Evolutionary conservation across 352 stramenopile species (phyloP).

Genomic region (Phytophthora litchii): DNA sequence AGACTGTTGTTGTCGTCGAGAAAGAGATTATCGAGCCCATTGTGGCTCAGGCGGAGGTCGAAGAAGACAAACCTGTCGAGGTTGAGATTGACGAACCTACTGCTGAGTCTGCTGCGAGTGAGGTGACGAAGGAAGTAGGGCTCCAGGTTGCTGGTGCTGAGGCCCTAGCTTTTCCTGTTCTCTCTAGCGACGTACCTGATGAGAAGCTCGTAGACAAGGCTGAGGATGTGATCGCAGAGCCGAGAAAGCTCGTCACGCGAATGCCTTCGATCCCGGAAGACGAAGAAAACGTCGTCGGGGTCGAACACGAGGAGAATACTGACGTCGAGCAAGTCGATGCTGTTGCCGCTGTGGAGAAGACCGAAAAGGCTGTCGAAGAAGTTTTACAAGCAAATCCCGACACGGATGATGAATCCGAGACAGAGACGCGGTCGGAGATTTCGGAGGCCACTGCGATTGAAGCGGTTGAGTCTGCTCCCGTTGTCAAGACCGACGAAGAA

Average conservation of each 20-base stretch:
- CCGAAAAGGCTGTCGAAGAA: not conserved
- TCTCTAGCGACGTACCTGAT: not conserved
- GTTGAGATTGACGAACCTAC: constrained; percentile 2
- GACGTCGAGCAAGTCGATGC: no score
- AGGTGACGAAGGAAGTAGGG: not conserved
- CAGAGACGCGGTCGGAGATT: constrained; percentile 32
- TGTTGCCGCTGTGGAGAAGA: not conserved
- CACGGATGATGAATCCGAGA: constrained; percentile 22
- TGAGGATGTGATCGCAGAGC: constrained; percentile 10
- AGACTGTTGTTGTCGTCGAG: constrained; percentile 5
- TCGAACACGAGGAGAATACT: constrained; percentile 4
- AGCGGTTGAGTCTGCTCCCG: constrained; percentile 3
- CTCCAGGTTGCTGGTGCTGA: no score
- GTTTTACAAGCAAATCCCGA: constrained; percentile 9
- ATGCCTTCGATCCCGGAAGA: constrained; percentile 23
- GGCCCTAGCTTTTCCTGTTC: no score
- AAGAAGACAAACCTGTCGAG: constrained; percentile 6
- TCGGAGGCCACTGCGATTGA: constrained; percentile 17
- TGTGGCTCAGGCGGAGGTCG: not conserved
- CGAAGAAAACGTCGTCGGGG: not conserved
- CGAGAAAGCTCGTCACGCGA: constrained; percentile 7
- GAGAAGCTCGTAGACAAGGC: constrained; percentile 3
- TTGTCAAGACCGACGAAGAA: constrained; percentile 16
- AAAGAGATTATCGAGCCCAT: constrained; percentile 2
- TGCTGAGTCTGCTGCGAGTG: constrained; percentile 4